These are phyloP conservation scores for Pseudocercospora musae DNA, from an alignment of 2,329 filamentous ascomycete genomes.

Conservation along the genomic window DNA sequence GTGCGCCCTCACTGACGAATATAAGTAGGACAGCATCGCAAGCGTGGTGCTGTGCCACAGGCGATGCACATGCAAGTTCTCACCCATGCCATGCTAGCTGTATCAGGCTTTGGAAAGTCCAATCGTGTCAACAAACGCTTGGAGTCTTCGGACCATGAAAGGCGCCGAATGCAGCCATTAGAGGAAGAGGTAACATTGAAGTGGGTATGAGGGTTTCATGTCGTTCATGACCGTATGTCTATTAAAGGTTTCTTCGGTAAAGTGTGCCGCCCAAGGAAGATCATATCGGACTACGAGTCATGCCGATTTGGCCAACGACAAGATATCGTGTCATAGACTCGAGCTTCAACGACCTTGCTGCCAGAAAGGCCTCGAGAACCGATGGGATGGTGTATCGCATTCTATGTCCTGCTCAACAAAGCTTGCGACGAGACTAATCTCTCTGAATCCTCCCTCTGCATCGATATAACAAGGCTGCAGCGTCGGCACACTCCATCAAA, in stretches of 20 bases:
- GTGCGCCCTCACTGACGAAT: too few species aligned
- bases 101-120: too few species aligned
- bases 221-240: not conserved
- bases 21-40: too few species aligned
- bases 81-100: too few species aligned
- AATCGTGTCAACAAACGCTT: too few species aligned
- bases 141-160: too few species aligned
- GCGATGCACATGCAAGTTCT: too few species aligned
- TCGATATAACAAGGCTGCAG: not conserved
- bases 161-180: too few species aligned
- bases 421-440: not conserved
- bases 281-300: not conserved
- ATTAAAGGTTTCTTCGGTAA: not conserved
- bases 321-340: not conserved
- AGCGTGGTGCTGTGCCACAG: too few species aligned
- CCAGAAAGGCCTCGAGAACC: not conserved
- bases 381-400: not conserved
- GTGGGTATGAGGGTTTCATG: not conserved
- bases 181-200: too few species aligned
- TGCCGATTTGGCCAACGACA: not conserved
- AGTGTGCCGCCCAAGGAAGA: not conserved
- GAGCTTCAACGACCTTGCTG: not conserved
- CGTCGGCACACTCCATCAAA: not conserved
- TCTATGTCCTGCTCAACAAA: not conserved
- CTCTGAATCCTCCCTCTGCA: not conserved